phyloP scores from a whole-genome alignment of 352 stramenopile species.

The Globisporangium sylvaticum region DNA sequence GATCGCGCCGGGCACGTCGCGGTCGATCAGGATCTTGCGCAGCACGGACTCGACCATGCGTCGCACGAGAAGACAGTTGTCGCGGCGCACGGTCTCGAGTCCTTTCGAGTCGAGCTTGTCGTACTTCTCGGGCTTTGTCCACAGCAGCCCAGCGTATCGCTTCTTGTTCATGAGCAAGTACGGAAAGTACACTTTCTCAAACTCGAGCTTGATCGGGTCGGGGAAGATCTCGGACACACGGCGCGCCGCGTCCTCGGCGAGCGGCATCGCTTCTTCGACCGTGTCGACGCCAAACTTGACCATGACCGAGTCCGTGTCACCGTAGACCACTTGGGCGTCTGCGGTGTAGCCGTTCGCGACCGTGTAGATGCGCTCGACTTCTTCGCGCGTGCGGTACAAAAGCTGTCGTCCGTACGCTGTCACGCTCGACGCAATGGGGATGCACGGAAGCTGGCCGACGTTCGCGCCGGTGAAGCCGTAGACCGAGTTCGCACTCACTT shows the following conservation, averaged over 20 bases:
- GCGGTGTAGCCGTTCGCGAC: conserved; percentile 91
- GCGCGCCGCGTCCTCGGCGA: conserved; percentile 96
- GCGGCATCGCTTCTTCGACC: conserved; percentile 96
- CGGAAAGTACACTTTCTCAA: conserved; percentile 99
- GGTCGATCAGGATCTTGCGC: conserved; percentile 98
- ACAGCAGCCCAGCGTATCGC: conserved; percentile 81
- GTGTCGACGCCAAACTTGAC: conserved; percentile 98
- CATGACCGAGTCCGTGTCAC: conserved; percentile 99
- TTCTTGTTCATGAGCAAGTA: conserved; percentile 99
- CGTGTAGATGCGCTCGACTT: conserved; percentile 96
- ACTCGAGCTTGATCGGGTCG: conserved; percentile 97
- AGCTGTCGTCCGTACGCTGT: conserved; percentile 98
- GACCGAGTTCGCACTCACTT: conserved; percentile 98
- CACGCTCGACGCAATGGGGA: conserved; percentile 97
- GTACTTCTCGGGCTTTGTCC: conserved; percentile 93
- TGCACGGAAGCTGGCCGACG: conserved; percentile 97
- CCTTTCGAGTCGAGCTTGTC: conserved; percentile 99
- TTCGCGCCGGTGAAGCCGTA: conserved; percentile 99
- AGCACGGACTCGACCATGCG: conserved; percentile 97
- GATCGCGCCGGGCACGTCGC: conserved; percentile 94
- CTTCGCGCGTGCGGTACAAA: conserved; percentile 95
- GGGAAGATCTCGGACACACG: conserved; percentile 96
- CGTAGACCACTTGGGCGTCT: conserved; percentile 98
- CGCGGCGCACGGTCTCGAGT: conserved; percentile 97
- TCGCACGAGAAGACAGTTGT: conserved; percentile 98